Conservation (phyloP, 2,329 filamentous ascomycete genomes). For the Neofusicoccum sp. region DNA sequence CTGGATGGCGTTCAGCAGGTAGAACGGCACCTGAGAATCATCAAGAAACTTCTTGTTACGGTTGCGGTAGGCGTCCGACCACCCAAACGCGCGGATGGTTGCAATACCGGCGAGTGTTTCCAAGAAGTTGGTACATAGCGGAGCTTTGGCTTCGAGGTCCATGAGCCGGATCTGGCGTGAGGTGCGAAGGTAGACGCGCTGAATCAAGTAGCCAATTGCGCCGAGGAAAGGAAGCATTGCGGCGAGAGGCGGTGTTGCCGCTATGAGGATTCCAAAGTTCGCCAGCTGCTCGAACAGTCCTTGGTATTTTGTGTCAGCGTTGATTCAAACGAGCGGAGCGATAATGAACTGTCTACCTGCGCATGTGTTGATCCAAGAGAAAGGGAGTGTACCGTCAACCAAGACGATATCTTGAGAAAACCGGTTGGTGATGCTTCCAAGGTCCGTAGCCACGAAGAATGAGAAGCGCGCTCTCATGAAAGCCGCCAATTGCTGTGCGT, state of each 20-base stretch:
- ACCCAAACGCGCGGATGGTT: slow-evolving; percentile 53
- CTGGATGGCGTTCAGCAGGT: slow-evolving; percentile 47
- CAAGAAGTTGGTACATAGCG: slow-evolving; percentile 52
- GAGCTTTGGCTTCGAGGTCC: slow-evolving; percentile 52
- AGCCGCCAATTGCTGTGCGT: neutral
- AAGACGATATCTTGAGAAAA: slow-evolving; percentile 50
- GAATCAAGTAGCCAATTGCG: slow-evolving; percentile 40
- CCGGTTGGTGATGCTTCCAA: slow-evolving; percentile 46
- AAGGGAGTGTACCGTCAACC: slow-evolving; percentile 45
- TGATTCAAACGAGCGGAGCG: neutral
- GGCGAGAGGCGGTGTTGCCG: slow-evolving; percentile 39
- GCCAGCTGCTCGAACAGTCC: neutral
- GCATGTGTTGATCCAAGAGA: slow-evolving; percentile 31
- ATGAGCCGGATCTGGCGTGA: slow-evolving; percentile 51
- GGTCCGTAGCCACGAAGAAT: slow-evolving; percentile 46
- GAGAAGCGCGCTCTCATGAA: slow-evolving; percentile 35
- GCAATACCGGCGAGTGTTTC: slow-evolving; percentile 50
- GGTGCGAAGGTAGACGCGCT: slow-evolving; percentile 48
- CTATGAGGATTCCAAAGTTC: slow-evolving; percentile 32
- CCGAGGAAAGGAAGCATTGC: slow-evolving; percentile 41
- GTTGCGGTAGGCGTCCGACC: slow-evolving; percentile 41
- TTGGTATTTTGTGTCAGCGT: neutral
- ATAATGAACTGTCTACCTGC: slow-evolving; percentile 22
- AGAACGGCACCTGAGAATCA: slow-evolving; percentile 44
- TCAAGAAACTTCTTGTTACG: slow-evolving; percentile 41